phyloP scores from a whole-genome alignment of 2,329 filamentous ascomycete genomes.

The Domatiomyces catenatus region DNA sequence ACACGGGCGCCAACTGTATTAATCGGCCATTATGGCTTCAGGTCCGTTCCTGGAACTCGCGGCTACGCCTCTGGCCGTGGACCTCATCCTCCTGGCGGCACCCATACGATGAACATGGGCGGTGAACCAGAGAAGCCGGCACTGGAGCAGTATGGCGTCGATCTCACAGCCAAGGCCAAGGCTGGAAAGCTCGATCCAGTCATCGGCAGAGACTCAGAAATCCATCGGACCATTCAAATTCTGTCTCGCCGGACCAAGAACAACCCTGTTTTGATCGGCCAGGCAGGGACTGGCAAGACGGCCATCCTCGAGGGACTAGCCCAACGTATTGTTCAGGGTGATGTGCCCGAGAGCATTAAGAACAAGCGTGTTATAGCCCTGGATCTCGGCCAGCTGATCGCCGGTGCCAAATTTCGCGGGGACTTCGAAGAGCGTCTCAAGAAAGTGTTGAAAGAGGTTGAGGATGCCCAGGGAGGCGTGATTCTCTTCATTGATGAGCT shows the following conservation, averaged over 20 bases:
- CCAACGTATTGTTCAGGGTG: constrained; percentile 77
- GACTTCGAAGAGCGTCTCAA: constrained; percentile 94
- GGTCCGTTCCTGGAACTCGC: constrained; percentile 7
- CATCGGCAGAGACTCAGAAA: constrained; percentile 81
- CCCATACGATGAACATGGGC: constrained; percentile 82
- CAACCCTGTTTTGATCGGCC: constrained; percentile 94
- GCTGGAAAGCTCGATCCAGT: constrained; percentile 90
- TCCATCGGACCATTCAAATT: constrained; percentile 87
- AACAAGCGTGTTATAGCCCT: constrained; percentile 78
- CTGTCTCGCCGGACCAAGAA: constrained; percentile 89
- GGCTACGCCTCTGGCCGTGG: constrained; percentile 42
- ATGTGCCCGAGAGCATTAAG: constrained; percentile 91
- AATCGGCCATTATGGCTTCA: background rate
- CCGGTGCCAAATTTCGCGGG: constrained; percentile 85
- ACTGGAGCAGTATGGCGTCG: constrained; percentile 78
- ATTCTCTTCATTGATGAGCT: constrained; percentile 94
- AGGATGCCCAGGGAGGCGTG: constrained; percentile 73
- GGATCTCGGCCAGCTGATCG: constrained; percentile 83
- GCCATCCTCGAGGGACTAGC: constrained; percentile 94
- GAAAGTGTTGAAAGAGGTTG: constrained; percentile 76
- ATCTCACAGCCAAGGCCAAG: constrained; percentile 70
- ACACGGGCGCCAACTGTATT: background rate
- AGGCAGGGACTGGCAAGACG: constrained; percentile 96
- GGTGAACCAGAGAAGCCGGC: constrained; percentile 66
- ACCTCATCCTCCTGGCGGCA: constrained; percentile 78